Base-by-base conservation (phyloP, 2,329 filamentous ascomycete species). In the Trichoderma guizhouense region DNA sequence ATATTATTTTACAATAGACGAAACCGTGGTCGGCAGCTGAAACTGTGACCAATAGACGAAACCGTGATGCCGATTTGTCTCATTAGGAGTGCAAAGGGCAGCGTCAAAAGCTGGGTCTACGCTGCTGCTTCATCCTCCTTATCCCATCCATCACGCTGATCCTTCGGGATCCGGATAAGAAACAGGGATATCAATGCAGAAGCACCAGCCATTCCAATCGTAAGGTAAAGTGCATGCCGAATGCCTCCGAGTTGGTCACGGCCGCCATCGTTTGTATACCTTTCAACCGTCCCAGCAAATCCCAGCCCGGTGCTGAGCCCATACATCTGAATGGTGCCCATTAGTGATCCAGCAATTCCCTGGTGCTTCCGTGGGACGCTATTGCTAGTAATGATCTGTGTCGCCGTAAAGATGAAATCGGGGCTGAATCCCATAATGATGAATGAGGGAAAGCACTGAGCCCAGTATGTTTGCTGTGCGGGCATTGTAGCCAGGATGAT, bases 341-440 rank as follows among this genome's bases (percentile, higher is more conserved):
- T 82, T 3, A 89, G 76, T 15, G 82, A 84, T 0, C 82, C 84
- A 0, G 86, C 86, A 3, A 88, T 80, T 0, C 87, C 86, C 65
- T 88, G 86, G 26, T 88, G 81, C 6, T 82, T 80, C 3, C 81
- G 79, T 3, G 76, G 79, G 34, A 88, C 86, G 1, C 81, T 82
- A 71, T 88, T 87, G 69, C 86, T 87, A 0, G 86, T 84, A 69
- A 88, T 86, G 5, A 88, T 85, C 72, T 88, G 85, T 0, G 85
- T 85, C 0, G 43, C 43, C 9, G 85, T 83, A 68, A 83, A 87
- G 6, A 86, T 81, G 3, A 88, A 82, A 72, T 88, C 86, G 0
- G 85, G 84, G 34, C 83, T 85, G 55, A 74, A 84, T 3, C 79
- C 75, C 6, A 74, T 74, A 1, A 83, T 32, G 0, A 81, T 1